Evolutionary conservation across 345 rosid species (phyloP).

Genomic region (Erodium maritimum): DNA sequence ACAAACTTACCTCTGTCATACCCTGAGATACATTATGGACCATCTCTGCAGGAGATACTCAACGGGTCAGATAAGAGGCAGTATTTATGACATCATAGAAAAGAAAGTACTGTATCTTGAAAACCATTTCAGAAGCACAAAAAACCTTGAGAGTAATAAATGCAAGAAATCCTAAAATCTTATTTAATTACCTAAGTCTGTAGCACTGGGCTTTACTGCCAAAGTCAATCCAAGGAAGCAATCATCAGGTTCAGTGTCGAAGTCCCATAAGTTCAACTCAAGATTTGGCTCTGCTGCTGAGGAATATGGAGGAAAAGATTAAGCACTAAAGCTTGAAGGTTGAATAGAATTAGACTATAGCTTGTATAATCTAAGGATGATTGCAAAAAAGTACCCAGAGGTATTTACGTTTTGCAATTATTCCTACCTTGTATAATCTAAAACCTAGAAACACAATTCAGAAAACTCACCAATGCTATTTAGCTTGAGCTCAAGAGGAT

Average conservation of each 20-base stretch:
- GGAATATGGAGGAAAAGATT: slow-evolving; percentile 9
- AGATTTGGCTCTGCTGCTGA: slow-evolving; percentile 74
- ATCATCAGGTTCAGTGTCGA: slow-evolving; percentile 66
- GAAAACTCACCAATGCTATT: slow-evolving; percentile 50
- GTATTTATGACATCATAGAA: neutral
- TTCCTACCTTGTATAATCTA: neutral
- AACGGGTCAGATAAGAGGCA: slow-evolving; percentile 5
- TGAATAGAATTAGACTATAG: neutral
- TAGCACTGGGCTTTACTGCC: slow-evolving; percentile 74
- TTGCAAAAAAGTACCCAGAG: too few species aligned
- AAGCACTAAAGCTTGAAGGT: neutral
- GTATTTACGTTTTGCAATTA: too few species aligned
- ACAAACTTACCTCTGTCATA: slow-evolving; percentile 44
- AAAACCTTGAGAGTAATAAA: neutral
- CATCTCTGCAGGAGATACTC: slow-evolving; percentile 32
- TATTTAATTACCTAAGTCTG: slow-evolving; percentile 43
- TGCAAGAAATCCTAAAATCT: neutral
- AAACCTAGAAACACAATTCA: neutral
- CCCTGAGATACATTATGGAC: slow-evolving; percentile 48
- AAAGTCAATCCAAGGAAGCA: slow-evolving; percentile 87
- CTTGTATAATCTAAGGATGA: neutral
- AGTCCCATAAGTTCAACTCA: slow-evolving; percentile 90
- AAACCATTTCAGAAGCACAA: neutral
- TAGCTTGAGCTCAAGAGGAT: slow-evolving; percentile 68
- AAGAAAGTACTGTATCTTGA: neutral